These are phyloP conservation scores for Penicillium psychrofluorescens DNA, from an alignment of 495 filamentous ascomycete genomes.

Conservation along the genomic window DNA sequence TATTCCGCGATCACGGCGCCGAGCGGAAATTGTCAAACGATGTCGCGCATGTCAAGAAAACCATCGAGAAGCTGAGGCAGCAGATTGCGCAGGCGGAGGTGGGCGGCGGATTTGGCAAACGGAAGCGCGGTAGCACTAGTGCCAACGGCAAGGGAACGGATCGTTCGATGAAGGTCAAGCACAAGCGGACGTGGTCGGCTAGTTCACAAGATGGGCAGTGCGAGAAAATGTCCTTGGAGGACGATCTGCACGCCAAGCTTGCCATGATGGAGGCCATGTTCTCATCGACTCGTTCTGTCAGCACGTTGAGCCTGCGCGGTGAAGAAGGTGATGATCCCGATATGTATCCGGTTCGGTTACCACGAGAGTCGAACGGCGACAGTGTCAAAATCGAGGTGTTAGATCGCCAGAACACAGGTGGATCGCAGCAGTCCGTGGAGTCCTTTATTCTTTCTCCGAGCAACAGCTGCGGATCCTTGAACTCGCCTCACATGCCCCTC, in stretches of 20 bases:
- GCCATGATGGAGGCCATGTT: slow-evolving; percentile 91
- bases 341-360: slow-evolving; percentile 68
- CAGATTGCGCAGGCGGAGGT: slow-evolving; percentile 83
- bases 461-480: slow-evolving; percentile 40
- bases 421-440: slow-evolving; percentile 42
- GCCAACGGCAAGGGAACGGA: slow-evolving; percentile 40
- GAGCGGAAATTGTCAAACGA: slow-evolving; percentile 95
- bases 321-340: slow-evolving; percentile 86
- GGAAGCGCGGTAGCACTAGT: slow-evolving; percentile 61
- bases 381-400: slow-evolving; percentile 50
- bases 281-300: slow-evolving; percentile 78
- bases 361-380: slow-evolving; percentile 46
- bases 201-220: slow-evolving; percentile 72
- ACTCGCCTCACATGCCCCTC: slow-evolving; percentile 26
- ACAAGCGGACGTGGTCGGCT: slow-evolving; percentile 94
- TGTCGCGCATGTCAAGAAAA: slow-evolving; percentile 85
- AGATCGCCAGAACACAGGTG: slow-evolving; percentile 47
- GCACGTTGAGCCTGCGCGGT: slow-evolving; percentile 75
- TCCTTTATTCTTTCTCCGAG: slow-evolving; percentile 61
- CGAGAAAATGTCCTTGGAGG: slow-evolving; percentile 62
- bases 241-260: slow-evolving; percentile 82
- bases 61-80: slow-evolving; percentile 88
- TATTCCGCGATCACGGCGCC: slow-evolving; percentile 94
- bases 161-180: slow-evolving; percentile 69
- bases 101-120: slow-evolving; percentile 82